phyloP scores from a whole-genome alignment of 192 early-diverging fungal species.

The Linnemannia schmuckeri region DNA sequence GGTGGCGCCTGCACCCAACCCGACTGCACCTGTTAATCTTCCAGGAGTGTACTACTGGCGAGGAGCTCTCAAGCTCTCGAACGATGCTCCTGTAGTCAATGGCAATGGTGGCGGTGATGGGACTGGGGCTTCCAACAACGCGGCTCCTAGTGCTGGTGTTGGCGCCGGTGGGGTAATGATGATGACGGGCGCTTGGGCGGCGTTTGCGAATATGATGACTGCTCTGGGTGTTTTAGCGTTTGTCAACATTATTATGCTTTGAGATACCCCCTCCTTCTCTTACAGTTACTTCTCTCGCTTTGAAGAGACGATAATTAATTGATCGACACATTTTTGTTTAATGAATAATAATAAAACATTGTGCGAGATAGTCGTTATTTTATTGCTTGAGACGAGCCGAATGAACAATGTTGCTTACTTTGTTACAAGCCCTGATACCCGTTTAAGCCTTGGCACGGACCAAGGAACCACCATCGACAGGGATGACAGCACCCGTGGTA shows the following conservation, averaged over 20 bases:
- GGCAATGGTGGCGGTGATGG: not conserved
- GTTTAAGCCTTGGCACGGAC: slow-evolving; percentile 61
- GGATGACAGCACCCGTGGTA: slow-evolving; percentile 85
- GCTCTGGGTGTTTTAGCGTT: slow-evolving; percentile 18
- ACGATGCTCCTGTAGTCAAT: not conserved
- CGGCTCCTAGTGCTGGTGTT: not conserved
- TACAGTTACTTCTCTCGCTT: not conserved
- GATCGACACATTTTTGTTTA: not conserved
- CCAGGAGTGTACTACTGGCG: slow-evolving; percentile 24
- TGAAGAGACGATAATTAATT: not conserved
- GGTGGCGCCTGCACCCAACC: not conserved
- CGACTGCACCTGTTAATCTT: not conserved
- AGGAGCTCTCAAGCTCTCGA: not conserved
- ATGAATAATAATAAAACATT: not conserved
- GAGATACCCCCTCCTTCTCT: not conserved
- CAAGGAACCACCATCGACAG: slow-evolving; percentile 84
- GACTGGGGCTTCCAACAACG: not conserved
- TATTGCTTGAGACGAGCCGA: not conserved
- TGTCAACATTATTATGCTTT: not conserved
- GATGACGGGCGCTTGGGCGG: not conserved
- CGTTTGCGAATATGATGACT: slow-evolving; percentile 11
- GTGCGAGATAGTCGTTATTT: not conserved
- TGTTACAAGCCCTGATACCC: not conserved
- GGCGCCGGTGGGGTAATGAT: not conserved
- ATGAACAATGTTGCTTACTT: not conserved